Conservation (phyloP, 208 protist species). For the Crithidia acanthocephali region DNA sequence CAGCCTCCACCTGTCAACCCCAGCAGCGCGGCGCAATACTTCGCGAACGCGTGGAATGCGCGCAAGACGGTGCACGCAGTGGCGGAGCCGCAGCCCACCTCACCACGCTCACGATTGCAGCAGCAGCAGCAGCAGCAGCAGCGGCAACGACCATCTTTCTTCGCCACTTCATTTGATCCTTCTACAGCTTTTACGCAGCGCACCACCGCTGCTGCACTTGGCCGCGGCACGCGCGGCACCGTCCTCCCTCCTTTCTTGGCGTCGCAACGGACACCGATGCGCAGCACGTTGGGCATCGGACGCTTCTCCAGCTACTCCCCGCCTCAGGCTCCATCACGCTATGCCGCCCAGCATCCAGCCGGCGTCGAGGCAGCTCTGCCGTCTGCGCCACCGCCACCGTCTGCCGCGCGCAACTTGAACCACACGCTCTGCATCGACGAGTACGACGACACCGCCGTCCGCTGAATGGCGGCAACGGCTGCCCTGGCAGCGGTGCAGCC, state of each 20-base stretch:
- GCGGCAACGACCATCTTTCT: neutral
- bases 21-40: neutral
- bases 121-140: constrained; percentile 3
- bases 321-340: neutral
- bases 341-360: neutral
- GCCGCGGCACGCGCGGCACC: neutral
- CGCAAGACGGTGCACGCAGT: neutral
- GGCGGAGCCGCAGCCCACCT: neutral
- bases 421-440: constrained; percentile 50
- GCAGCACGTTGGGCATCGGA: constrained; percentile 6
- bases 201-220: neutral
- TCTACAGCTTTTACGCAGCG: neutral
- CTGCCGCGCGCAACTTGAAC: neutral
- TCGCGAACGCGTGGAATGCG: constrained; percentile 1
- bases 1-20: neutral
- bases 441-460: constrained; percentile 41
- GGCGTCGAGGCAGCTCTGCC: too few species aligned
- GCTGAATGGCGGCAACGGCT: too few species aligned
- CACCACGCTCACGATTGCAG: neutral
- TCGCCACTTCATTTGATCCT: neutral
- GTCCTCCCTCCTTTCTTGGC: neutral
- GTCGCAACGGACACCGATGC: neutral
- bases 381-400: neutral
- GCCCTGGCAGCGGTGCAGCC: too few species aligned
- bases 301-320: constrained; percentile 1